Conservation (phyloP, 108 stramenopile genomes). For the Nitzschia sp. region DNA sequence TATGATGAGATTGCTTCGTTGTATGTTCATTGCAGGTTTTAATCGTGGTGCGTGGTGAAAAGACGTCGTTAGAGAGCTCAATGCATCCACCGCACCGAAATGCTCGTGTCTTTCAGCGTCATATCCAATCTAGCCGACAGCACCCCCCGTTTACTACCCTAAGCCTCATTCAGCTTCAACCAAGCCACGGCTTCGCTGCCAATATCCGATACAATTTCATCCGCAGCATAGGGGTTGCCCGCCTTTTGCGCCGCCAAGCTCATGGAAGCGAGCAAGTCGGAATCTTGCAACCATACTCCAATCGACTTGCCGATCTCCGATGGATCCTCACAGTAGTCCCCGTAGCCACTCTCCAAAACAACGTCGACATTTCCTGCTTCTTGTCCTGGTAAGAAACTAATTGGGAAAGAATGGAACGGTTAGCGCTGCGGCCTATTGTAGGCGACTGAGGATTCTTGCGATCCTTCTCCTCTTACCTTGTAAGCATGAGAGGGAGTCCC, state of each 20-base stretch:
- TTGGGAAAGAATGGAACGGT: not conserved
- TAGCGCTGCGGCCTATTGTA: not conserved
- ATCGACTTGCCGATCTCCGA: constrained; percentile 56
- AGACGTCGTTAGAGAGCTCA: too few relatives aligned
- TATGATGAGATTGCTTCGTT: too few relatives aligned
- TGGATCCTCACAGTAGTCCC: constrained; percentile 63
- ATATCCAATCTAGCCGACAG: too few relatives aligned
- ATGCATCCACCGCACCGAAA: too few relatives aligned
- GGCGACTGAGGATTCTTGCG: too few relatives aligned
- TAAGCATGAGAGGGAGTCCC: constrained; percentile 92
- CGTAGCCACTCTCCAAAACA: constrained; percentile 74
- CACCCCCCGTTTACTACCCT: too few relatives aligned
- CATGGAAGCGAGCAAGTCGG: constrained; percentile 51
- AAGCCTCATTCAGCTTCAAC: constrained; percentile 54
- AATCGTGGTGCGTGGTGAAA: too few relatives aligned
- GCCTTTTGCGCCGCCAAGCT: constrained; percentile 55
- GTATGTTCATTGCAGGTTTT: too few relatives aligned
- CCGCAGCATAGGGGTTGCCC: constrained; percentile 79
- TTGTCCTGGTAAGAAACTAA: constrained; percentile 80
- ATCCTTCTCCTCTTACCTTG: constrained; percentile 57
- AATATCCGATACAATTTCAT: constrained; percentile 80
- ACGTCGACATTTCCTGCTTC: constrained; percentile 89
- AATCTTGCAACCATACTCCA: constrained; percentile 68
- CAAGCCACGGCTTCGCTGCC: constrained; percentile 63
- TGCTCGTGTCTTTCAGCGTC: too few relatives aligned